Percentiles rank a stretch among this genome's conserved stretches.
Evolutionary conservation across 1,139 yeast genomes (phyloP).

Genomic region (Nematodospora anomalae): DNA sequence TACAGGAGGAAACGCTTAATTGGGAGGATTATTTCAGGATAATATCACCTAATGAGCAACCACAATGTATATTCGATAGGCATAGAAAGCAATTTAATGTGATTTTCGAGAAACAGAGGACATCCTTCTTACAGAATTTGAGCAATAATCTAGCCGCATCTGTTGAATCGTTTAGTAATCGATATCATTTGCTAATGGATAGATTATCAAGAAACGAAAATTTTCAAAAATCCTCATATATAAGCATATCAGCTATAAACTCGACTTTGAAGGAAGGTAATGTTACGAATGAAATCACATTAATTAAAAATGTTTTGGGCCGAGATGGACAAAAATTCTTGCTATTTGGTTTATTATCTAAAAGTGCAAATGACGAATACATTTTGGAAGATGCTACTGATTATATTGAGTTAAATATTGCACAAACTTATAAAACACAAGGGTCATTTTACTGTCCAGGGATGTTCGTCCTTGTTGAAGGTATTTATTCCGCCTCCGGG

Average conservation of each 20-base stretch:
- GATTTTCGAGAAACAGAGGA: conserved; percentile 17
- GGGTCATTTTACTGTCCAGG: conserved; percentile 80
- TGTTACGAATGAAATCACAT: conserved; percentile 57
- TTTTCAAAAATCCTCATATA: conserved; percentile 56
- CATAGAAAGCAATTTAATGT: conserved; percentile 63
- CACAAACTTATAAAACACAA: conserved; percentile 61
- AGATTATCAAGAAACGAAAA: conserved; percentile 73
- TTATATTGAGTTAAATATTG: conserved; percentile 66
- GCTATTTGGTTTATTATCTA: conserved; percentile 72
- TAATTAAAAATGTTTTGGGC: conserved; percentile 82
- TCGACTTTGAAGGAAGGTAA: conserved; percentile 21
- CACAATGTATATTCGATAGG: conserved; percentile 62
- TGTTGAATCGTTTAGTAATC: conserved; percentile 30
- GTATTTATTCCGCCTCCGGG: conserved; percentile 72
- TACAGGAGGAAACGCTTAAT: conserved; percentile 32
- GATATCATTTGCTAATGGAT: conserved; percentile 66
- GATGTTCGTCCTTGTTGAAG: conserved; percentile 78
- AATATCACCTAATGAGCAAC: conserved; percentile 66
- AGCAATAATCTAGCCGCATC: conserved; percentile 22
- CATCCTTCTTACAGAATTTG: conserved; percentile 15
- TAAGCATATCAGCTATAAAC: conserved; percentile 39
- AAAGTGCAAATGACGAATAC: conserved; percentile 66
- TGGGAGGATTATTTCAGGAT: conserved; percentile 77
- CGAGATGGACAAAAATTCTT: conserved; percentile 75
- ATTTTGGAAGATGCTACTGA: conserved; percentile 83